Percentiles rank a stretch among this genome's conserved stretches.
Evolutionary conservation across 352 stramenopile species (phyloP).

Genomic region (Lagenidium giganteum): DNA sequence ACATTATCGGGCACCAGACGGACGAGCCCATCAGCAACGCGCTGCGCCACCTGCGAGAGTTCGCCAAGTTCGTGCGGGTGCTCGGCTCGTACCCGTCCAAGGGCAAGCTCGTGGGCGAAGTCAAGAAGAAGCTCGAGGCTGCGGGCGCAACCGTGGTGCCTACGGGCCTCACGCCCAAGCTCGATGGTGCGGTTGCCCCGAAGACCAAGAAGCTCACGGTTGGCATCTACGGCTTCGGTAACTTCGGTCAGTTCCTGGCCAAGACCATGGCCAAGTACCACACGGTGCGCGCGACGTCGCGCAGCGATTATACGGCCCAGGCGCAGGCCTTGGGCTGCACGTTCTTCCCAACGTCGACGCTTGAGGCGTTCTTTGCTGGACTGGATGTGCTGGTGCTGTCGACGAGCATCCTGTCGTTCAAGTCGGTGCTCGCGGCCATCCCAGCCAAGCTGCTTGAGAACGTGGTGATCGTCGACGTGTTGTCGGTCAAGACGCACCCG

Average conservation of each 20-base stretch:
- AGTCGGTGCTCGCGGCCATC: constrained; percentile 58
- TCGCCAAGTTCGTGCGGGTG: constrained; percentile 81
- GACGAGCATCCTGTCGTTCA: constrained; percentile 78
- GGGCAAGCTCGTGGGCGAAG: constrained; percentile 48
- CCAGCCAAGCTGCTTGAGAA: constrained; percentile 70
- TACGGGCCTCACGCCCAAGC: constrained; percentile 1
- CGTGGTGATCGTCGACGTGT: constrained; percentile 95
- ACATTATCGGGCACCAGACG: constrained; percentile 55
- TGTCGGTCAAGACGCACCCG: constrained; percentile 97
- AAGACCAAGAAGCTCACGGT: constrained; percentile 45
- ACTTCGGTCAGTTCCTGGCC: constrained; percentile 98
- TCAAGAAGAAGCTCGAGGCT: constrained; percentile 45
- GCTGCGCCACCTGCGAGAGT: constrained; percentile 73
- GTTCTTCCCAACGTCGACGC: constrained; percentile 49
- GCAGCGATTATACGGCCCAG: constrained; percentile 76
- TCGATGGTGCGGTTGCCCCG: background rate
- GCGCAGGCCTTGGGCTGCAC: constrained; percentile 47
- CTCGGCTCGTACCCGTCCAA: constrained; percentile 82
- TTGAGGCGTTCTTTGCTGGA: constrained; percentile 87
- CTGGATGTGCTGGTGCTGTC: constrained; percentile 95
- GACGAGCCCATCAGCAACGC: constrained; percentile 69
- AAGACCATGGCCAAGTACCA: constrained; percentile 93
- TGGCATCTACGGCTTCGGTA: constrained; percentile 95
- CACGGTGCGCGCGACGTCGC: constrained; percentile 79
- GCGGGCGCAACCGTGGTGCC: constrained; percentile 33